These are phyloP conservation scores for Cadophora malorum DNA, from an alignment of 2,329 filamentous ascomycete species.

Conservation along the genomic window DNA sequence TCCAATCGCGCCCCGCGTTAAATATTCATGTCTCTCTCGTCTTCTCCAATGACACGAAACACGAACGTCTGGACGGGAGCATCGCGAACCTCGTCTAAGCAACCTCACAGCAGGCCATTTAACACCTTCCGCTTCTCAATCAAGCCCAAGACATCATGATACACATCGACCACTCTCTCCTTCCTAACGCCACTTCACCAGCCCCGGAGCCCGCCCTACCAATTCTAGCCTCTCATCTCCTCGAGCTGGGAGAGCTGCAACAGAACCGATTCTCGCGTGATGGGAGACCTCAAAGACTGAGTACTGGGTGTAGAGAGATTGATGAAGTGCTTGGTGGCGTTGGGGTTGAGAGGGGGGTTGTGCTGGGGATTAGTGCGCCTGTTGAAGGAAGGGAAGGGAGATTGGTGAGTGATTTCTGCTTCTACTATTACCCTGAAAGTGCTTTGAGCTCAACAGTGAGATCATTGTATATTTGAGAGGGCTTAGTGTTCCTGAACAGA, in stretches of 20 bases:
- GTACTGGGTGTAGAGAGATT: conserved; percentile 38
- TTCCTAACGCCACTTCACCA: conserved; percentile 37
- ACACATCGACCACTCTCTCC: conserved; percentile 25
- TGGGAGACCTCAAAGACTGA: conserved; percentile 30
- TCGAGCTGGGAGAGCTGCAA: conserved; percentile 37
- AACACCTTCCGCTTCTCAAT: background rate
- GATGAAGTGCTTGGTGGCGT: conserved; percentile 40
- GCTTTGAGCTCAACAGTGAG: background rate
- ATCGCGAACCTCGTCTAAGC: background rate
- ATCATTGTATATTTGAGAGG: background rate
- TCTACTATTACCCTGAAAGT: background rate
- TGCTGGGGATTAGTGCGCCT: conserved; percentile 44
- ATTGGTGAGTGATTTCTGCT: conserved; percentile 38
- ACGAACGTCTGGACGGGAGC: background rate
- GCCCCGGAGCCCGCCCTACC: conserved; percentile 32
- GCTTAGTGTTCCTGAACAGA: background rate
- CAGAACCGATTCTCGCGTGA: conserved; percentile 27
- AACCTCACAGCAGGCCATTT: background rate
- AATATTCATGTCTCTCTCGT: background rate
- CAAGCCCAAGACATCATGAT: conserved; percentile 26
- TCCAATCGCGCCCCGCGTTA: too few relatives aligned
- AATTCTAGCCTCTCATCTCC: conserved; percentile 38
- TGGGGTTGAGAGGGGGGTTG: conserved; percentile 32
- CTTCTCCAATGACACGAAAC: background rate
- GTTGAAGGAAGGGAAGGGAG: conserved; percentile 37